Percentiles rank a stretch among this genome's conserved stretches.
Conservation (phyloP, 1,139 yeast species). For the Lodderomyces margitis region DNA sequence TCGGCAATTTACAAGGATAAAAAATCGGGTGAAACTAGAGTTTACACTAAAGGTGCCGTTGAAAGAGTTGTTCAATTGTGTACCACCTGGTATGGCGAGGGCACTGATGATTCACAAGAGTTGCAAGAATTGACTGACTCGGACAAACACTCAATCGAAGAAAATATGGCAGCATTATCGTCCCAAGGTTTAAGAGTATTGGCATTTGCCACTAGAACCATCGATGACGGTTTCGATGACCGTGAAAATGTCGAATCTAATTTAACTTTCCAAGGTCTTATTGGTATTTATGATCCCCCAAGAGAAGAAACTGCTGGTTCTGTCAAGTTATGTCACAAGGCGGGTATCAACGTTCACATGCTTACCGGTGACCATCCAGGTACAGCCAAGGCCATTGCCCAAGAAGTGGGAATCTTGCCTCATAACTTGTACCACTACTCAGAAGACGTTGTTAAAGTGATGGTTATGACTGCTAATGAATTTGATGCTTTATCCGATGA, state of each 20-base stretch:
- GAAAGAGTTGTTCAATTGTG: slow-evolving; percentile 67
- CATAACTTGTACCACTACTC: slow-evolving; percentile 62
- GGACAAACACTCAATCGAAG: slow-evolving; percentile 44
- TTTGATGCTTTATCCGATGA: slow-evolving; percentile 65
- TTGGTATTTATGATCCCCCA: slow-evolving; percentile 85
- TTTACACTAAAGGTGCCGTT: slow-evolving; percentile 77
- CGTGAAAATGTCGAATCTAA: slow-evolving; percentile 56
- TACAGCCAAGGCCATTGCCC: slow-evolving; percentile 80
- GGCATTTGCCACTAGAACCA: slow-evolving; percentile 57
- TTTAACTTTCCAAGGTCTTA: slow-evolving; percentile 63
- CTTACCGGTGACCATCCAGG: slow-evolving; percentile 85
- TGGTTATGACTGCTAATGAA: slow-evolving; percentile 77
- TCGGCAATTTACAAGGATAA: slow-evolving; percentile 50
- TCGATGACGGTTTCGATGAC: slow-evolving; percentile 24
- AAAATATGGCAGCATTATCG: slow-evolving; percentile 62
- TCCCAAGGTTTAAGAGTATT: slow-evolving; percentile 71
- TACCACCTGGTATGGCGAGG: slow-evolving; percentile 47
- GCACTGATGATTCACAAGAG: slow-evolving; percentile 16
- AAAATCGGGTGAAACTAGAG: slow-evolving; percentile 29
- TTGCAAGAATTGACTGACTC: slow-evolving; percentile 38
- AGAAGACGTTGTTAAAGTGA: slow-evolving; percentile 56
- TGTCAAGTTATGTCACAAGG: slow-evolving; percentile 66
- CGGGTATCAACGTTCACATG: slow-evolving; percentile 83
- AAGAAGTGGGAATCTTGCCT: slow-evolving; percentile 83
- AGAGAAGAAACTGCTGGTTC: slow-evolving; percentile 68